A percentile compares a stretch with the other conserved stretches of the same genome.
Evolutionary conservation across 2,329 filamentous ascomycete species (phyloP).

Genomic region (Alternaria dauci): DNA sequence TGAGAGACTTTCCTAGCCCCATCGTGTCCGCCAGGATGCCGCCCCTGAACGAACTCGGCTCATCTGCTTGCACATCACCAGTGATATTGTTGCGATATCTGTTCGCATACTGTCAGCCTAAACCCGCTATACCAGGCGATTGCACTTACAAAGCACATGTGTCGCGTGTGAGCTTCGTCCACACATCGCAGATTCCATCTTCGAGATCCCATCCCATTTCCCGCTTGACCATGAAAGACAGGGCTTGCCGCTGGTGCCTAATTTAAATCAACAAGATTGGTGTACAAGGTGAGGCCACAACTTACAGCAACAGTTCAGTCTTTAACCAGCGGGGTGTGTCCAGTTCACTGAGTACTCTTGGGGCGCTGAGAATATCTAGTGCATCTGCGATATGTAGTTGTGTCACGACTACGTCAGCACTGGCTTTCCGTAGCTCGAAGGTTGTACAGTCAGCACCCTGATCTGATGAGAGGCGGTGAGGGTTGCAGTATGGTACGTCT

Average conservation of each 20-base stretch:
- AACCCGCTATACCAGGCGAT: accelerated
- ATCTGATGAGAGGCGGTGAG: conserved; percentile 14
- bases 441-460: neutral
- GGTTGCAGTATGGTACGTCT: conserved; percentile 24
- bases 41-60: neutral
- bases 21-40: conserved; percentile 26
- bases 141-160: neutral
- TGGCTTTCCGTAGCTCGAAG: neutral
- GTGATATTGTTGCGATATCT: neutral
- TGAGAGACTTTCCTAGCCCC: conserved; percentile 27
- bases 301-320: neutral
- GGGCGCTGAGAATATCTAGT: neutral
- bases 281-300: neutral
- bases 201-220: neutral
- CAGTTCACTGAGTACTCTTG: neutral
- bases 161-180: neutral
- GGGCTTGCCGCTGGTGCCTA: neutral
- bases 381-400: neutral
- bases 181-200: neutral
- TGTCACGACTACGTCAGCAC: neutral
- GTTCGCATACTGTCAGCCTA: neutral
- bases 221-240: neutral
- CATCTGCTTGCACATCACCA: neutral
- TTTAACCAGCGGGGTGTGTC: neutral
- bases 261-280: accelerated